Conservation (phyloP, 768 basidiomycete species). For the Kwoniella dendrophila region DNA sequence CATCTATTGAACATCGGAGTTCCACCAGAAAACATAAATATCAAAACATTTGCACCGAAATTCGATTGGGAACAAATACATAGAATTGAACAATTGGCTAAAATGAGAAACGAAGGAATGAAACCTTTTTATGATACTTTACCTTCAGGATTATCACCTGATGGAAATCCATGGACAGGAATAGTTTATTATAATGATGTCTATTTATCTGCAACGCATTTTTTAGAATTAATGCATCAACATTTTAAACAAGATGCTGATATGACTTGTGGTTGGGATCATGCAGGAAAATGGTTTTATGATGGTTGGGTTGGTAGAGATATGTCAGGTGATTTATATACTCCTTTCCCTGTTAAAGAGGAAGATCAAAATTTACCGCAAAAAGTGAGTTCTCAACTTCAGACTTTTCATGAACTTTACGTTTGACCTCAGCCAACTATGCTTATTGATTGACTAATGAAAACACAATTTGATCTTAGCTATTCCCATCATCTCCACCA, state of each 20-base stretch:
- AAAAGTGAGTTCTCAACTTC: conserved; percentile 35
- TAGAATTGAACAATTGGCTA: conserved; percentile 51
- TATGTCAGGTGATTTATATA: conserved; percentile 52
- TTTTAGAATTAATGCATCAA: conserved; percentile 55
- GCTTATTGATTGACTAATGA: not conserved
- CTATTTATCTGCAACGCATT: conserved; percentile 47
- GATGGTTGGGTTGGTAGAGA: conserved; percentile 56
- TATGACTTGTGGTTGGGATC: conserved; percentile 57
- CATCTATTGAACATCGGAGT: conserved; percentile 46
- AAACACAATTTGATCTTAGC: conserved; percentile 23
- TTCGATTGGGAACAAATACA: conserved; percentile 44
- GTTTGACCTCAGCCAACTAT: no score
- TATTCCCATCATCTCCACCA: conserved; percentile 45
- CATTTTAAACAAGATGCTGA: conserved; percentile 52
- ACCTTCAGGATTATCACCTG: conserved; percentile 35
- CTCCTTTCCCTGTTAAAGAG: conserved; percentile 45
- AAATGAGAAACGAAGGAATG: conserved; percentile 53
- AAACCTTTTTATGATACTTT: conserved; percentile 47
- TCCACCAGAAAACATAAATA: conserved; percentile 48
- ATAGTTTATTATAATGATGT: conserved; percentile 56
- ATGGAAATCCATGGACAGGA: conserved; percentile 44
- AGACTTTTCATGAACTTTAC: no score
- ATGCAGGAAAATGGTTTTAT: conserved; percentile 52
- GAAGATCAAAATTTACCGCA: conserved; percentile 44
- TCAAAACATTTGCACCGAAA: conserved; percentile 42